Evolutionary conservation across 2,329 filamentous ascomycete species (phyloP), one percentile per base, ranked within the genome.

Genomic region (Xylaria arbuscula): DNA sequence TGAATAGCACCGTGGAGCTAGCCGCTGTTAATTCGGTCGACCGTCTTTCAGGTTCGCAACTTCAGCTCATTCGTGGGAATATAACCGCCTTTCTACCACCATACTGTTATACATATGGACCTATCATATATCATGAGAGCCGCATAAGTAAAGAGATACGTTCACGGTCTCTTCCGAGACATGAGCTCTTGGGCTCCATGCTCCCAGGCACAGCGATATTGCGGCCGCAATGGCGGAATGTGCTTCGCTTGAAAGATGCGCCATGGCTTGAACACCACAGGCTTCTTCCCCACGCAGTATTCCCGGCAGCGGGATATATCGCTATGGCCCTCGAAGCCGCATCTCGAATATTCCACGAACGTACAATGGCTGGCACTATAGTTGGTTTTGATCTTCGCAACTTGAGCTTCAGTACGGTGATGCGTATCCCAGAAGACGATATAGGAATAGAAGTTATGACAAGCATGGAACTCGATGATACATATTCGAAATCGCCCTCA

Each of bases 31-130:
- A 73, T 22, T 34, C 68, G 0, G 32, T 66, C 3, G 70, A 73
- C 17, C 11, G 5, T 3, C 1, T 15, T n/a, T n/a, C n/a, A n/a
- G n/a, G n/a, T n/a, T n/a, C n/a, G n/a, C n/a, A n/a, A n/a, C n/a
- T n/a, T n/a, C n/a, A n/a, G n/a, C 42, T 66, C 8, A 9, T n/a
- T 5, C 71, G 72, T 13, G 71, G 71, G 0, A 50, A 36, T 9
- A 64, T 59, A 0, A 34, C 54, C 4, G 2, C 62, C 7, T 61
- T 64, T 8, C 58, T 73, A 0, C 69, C 71, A 0, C 48, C 66
- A 1, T 72, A 72, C 24, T 64, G 69, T 34, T 72, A 62, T 11
- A 64, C 56, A 0, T 72, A 72, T 34, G 65, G 66, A 17, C 57
- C 48, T 2, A 2, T 67, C 0, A 61, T 10, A 8, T 72, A 71